Conservation (phyloP, 352 stramenopile species). For the Globisporangium orthogonon region DNA sequence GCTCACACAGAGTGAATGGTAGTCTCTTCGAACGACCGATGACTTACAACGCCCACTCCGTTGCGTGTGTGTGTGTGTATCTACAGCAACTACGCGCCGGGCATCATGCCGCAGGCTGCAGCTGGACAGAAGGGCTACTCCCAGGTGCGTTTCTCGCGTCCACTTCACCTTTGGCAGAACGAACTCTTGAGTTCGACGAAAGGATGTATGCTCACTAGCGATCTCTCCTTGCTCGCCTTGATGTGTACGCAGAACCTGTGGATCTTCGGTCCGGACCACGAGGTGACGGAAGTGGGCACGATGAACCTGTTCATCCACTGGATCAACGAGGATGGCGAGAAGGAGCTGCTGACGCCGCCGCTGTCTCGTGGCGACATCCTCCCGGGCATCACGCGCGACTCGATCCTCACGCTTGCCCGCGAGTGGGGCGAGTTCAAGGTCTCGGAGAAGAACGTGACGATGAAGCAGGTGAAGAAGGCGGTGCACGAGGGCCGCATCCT, state of each 20-base stretch:
- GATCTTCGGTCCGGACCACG: slow-evolving; percentile 93
- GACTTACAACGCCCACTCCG: not conserved
- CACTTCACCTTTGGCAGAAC: not conserved
- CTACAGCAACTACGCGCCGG: slow-evolving; percentile 75
- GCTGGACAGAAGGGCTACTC: slow-evolving; percentile 84
- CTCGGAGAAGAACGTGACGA: slow-evolving; percentile 90
- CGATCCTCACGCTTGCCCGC: slow-evolving; percentile 90
- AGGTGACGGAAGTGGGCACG: slow-evolving; percentile 87
- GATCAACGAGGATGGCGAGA: slow-evolving; percentile 88
- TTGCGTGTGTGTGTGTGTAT: not conserved
- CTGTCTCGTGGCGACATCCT: slow-evolving; percentile 95
- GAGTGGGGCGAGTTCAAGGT: slow-evolving; percentile 94
- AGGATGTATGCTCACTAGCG: not conserved
- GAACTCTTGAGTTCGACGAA: not conserved
- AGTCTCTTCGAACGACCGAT: not conserved
- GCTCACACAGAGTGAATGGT: not conserved
- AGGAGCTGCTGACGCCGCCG: slow-evolving; percentile 94
- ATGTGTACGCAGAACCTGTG: slow-evolving; percentile 77
- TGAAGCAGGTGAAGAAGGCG: slow-evolving; percentile 93
- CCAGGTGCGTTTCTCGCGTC: slow-evolving; percentile 12
- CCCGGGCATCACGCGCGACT: slow-evolving; percentile 94
- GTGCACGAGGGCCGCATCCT: slow-evolving; percentile 85
- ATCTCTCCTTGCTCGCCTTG: not conserved
- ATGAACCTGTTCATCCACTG: slow-evolving; percentile 99
- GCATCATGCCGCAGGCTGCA: slow-evolving; percentile 90